Conservation (phyloP, 257 asterid species). For the Hygrophila difformis region DNA sequence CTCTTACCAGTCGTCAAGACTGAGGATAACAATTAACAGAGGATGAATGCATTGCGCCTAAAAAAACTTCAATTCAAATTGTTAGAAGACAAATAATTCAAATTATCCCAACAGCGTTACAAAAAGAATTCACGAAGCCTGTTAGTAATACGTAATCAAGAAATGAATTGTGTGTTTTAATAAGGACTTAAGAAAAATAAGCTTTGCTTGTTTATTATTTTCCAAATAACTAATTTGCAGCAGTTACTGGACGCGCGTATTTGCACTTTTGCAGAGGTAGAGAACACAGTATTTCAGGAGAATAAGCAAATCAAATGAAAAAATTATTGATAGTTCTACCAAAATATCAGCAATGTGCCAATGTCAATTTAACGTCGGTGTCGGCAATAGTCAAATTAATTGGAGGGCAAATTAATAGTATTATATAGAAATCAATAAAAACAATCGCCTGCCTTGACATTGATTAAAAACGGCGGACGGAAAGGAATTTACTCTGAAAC, state of each 20-base stretch:
- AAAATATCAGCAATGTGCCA: constrained; percentile 1
- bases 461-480: no score
- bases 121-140: background rate
- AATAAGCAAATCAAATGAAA: constrained; percentile 1
- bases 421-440: background rate
- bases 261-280: background rate
- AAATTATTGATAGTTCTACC: constrained; percentile 3
- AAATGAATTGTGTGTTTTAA: no score
- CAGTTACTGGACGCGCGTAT: background rate
- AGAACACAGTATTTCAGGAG: background rate
- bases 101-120: background rate
- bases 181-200: no score
- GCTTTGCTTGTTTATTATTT: background rate
- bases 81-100: background rate
- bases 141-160: background rate
- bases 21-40: background rate
- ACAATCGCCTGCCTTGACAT: no score
- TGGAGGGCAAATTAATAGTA: background rate
- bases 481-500: no score
- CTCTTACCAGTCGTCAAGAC: no score
- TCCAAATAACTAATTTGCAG: background rate
- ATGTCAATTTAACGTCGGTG: background rate
- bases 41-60: no score
- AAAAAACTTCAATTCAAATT: no score
- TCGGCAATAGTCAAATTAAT: constrained; percentile 8